Evolutionary conservation across 768 basidiomycete species (phyloP).

Genomic region (Russula lepida): DNA sequence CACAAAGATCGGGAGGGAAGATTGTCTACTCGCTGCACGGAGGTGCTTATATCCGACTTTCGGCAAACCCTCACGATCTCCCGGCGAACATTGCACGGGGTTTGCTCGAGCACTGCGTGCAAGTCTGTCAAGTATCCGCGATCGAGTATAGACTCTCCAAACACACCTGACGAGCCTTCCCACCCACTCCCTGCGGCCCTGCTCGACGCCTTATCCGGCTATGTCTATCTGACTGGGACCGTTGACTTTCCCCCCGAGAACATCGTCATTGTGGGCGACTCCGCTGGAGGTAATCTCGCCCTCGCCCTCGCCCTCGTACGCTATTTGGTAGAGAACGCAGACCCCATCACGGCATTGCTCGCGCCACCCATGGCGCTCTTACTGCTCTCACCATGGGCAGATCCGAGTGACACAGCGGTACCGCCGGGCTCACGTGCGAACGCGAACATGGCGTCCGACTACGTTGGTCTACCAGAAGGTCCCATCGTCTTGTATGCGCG

Average conservation of each 20-base stretch:
- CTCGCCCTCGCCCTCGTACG: conserved; percentile 53
- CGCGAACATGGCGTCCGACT: conserved; percentile 9
- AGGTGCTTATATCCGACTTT: conserved; percentile 45
- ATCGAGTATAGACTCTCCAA: conserved; percentile 68
- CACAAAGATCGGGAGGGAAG: conserved; percentile 43
- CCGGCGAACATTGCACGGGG: conserved; percentile 34
- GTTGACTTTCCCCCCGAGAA: conserved; percentile 50
- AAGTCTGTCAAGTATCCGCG: conserved; percentile 44
- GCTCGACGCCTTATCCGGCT: conserved; percentile 66
- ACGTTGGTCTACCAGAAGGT: conserved; percentile 5
- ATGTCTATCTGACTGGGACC: conserved; percentile 53
- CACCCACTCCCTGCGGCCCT: conserved; percentile 70
- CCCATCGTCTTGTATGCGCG: not conserved
- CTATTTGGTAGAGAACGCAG: conserved; percentile 36
- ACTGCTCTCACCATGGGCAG: conserved; percentile 12
- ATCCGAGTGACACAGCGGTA: conserved; percentile 6
- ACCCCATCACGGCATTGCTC: not conserved
- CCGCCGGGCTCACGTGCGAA: conserved; percentile 6
- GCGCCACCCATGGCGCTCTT: conserved; percentile 2
- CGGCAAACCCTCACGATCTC: conserved; percentile 47
- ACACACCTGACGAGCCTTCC: conserved; percentile 28
- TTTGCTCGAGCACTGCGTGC: conserved; percentile 22
- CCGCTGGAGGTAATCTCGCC: conserved; percentile 69
- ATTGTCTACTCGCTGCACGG: conserved; percentile 58
- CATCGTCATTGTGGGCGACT: conserved; percentile 66